Evolutionary conservation across 192 early-diverging fungal genomes (phyloP).

Genomic region (Coemansia sp.): DNA sequence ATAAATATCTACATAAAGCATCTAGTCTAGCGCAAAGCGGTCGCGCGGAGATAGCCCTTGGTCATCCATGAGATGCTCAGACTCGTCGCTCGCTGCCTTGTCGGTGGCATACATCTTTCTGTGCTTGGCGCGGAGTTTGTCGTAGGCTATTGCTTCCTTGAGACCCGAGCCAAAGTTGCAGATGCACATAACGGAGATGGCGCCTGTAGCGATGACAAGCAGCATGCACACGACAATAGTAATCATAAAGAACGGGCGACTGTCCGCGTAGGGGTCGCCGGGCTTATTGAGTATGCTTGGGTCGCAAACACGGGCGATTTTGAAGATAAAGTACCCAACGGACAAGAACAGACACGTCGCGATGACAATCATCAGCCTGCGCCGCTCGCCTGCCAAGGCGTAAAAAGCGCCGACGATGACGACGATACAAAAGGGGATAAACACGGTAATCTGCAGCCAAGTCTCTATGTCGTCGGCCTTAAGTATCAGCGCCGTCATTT

Average conservation of each 20-base stretch:
- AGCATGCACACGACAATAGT: conserved; percentile 39
- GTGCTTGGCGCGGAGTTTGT: conserved; percentile 34
- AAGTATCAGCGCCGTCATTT: conserved; percentile 61
- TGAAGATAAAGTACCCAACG: conserved; percentile 53
- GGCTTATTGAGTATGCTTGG: conserved; percentile 26
- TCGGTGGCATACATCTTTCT: conserved; percentile 21
- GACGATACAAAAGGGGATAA: conserved; percentile 35
- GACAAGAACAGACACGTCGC: conserved; percentile 17
- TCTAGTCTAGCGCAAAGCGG: conserved; percentile 37
- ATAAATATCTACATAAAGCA: not conserved
- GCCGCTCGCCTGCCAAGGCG: conserved; percentile 32
- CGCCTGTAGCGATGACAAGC: conserved; percentile 30
- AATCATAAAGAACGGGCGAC: conserved; percentile 47
- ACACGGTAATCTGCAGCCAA: conserved; percentile 48
- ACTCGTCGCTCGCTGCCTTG: conserved; percentile 9
- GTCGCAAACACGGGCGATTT: conserved; percentile 40
- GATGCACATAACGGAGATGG: conserved; percentile 31
- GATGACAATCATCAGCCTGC: conserved; percentile 28
- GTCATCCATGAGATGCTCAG: conserved; percentile 7
- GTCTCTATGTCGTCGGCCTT: conserved; percentile 38
- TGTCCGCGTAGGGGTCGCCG: conserved; percentile 43
- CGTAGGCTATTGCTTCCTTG: conserved; percentile 48
- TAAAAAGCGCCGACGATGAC: conserved; percentile 27
- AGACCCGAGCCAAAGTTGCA: conserved; percentile 46
- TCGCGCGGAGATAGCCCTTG: conserved; percentile 11